Evolutionary conservation across 768 basidiomycete genomes (phyloP), one percentile per base, ranked within the genome.

Genomic region (Trametes villosa): DNA sequence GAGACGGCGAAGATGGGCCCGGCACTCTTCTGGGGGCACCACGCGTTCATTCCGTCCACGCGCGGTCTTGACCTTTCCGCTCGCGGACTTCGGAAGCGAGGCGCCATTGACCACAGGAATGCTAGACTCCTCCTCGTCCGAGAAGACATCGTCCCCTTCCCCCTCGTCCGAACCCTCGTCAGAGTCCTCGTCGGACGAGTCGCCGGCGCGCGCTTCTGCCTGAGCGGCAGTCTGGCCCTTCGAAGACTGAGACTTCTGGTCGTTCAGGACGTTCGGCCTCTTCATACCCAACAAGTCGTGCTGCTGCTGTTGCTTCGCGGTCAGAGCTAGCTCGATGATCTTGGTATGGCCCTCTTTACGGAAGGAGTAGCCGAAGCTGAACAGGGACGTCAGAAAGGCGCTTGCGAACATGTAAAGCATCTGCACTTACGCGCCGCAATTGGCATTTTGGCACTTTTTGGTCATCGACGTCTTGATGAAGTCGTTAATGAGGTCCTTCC

Each of bases 331-430:
- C 76, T 98, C 95, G 70, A 98, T 89, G 56, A 99, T 83, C 76
- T 98, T 98, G 51, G 91, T 93, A 73, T 91, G 82, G 0, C 92
- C 94, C 70, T 99, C 97, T 74, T 94, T 98, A 53, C 96, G 89
- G 75, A 91, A 94, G 0, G 94, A 93, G 71, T 92, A 95, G 2
- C 83, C 87, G 66, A 82, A 75, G 29, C 94, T 96, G 65, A 2
- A 42, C 49, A 36, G 15, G 38, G 64, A 48, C 24, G 34, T 67
- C 40, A 67, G 34, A 47, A 17, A 47, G 34, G 20, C 24, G 46
- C 63, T 51, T 20, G 24, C 27, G n/a, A 18, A 2, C 2, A 1
- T 60, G 46, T 47, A 31, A 64, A 36, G 36, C n/a, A 55, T 27
- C 6, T 44, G 49, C 40, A 63, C 57, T 76, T 71, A 95, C 94